phyloP scores from a whole-genome alignment of 2,329 filamentous ascomycete species.

The Pseudodiploospora longispora region DNA sequence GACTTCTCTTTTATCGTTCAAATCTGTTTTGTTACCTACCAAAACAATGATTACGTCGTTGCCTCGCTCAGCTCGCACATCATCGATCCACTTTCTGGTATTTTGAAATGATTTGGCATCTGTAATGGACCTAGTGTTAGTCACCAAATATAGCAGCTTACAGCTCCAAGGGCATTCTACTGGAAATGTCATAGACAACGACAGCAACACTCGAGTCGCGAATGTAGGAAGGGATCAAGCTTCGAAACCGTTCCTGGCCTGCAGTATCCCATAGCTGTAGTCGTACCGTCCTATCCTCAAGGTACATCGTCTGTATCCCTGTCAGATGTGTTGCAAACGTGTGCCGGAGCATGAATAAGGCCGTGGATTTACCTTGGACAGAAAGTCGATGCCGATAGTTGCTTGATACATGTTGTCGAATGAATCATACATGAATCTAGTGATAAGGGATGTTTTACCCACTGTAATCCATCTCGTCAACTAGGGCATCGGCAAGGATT shows the following conservation, averaged over 20 bases:
- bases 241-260: constrained; percentile 94
- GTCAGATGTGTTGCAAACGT: background rate
- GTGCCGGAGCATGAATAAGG: background rate
- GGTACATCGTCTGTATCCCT: constrained; percentile 75
- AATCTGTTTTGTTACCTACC: constrained; percentile 97
- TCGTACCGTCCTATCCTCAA: constrained; percentile 95
- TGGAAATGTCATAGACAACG: constrained; percentile 97
- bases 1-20: constrained; percentile 97
- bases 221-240: constrained; percentile 95
- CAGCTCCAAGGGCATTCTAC: constrained; percentile 31
- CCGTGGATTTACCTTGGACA: constrained; percentile 69
- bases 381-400: constrained; percentile 97
- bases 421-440: constrained; percentile 99
- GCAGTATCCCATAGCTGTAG: constrained; percentile 98
- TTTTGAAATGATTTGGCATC: constrained; percentile 96
- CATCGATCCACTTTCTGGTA: constrained; percentile 98
- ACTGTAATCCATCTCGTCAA: constrained; percentile 47
- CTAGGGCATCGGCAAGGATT: constrained; percentile 3
- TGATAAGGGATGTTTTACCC: constrained; percentile 97
- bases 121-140: constrained; percentile 25
- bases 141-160: constrained; percentile 6
- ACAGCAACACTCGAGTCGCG: constrained; percentile 96
- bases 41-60: constrained; percentile 99
- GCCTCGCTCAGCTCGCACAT: constrained; percentile 89
- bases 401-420: constrained; percentile 99